Percentiles rank a stretch among this genome's conserved stretches.
Evolutionary conservation across 164 flowering plant genomes (phyloP).

Genomic region (Dillenia turbinata): DNA sequence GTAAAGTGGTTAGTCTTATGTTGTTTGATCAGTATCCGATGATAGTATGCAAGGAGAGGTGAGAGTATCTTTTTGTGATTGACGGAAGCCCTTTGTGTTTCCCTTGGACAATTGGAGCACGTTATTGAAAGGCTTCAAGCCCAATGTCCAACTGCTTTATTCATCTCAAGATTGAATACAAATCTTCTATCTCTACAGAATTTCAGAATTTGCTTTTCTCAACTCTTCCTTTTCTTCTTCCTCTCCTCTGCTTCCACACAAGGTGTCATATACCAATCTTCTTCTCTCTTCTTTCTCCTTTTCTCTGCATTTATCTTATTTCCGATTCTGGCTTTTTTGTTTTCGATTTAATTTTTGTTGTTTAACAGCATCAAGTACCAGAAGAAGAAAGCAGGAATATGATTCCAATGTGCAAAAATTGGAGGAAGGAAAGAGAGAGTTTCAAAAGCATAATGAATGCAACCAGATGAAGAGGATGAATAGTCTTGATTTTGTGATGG

Average conservation of each 20-base stretch:
- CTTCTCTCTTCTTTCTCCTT: not conserved
- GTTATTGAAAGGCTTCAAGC: slow-evolving; percentile 19
- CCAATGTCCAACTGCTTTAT: slow-evolving; percentile 23
- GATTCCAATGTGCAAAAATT: not conserved
- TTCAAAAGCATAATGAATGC: not conserved
- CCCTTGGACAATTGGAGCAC: too few species aligned
- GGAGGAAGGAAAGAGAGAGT: not conserved
- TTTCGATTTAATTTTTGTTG: not conserved
- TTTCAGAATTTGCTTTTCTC: not conserved
- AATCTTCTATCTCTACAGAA: slow-evolving; percentile 21
- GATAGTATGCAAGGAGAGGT: too few species aligned
- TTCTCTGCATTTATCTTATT: not conserved
- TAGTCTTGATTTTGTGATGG: slow-evolving; percentile 21
- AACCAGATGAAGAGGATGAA: not conserved
- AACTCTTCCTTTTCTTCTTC: slow-evolving; percentile 1
- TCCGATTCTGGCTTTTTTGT: not conserved
- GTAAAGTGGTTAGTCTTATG: too few species aligned
- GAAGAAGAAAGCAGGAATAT: slow-evolving; percentile 17
- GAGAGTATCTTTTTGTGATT: too few species aligned
- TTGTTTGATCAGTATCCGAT: too few species aligned
- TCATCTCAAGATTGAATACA: slow-evolving; percentile 21
- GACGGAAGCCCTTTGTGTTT: too few species aligned
- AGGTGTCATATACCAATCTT: slow-evolving; percentile 10
- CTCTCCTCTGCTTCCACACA: slow-evolving; percentile 11
- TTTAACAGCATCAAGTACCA: slow-evolving; percentile 17